Conservation (phyloP, 306 rosid species). For the Dicorynia guianensis region DNA sequence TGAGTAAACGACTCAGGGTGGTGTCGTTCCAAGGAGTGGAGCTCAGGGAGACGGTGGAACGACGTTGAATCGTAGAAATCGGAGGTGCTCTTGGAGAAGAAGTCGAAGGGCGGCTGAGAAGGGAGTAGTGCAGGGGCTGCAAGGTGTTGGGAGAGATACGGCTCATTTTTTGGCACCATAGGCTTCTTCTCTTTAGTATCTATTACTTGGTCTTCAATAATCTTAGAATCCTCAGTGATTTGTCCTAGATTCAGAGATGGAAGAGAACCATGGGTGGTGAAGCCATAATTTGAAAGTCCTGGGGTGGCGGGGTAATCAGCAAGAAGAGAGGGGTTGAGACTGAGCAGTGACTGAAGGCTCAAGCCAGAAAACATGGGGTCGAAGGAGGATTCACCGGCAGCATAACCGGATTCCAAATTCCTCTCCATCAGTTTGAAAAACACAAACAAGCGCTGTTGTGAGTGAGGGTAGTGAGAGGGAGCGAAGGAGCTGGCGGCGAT, state of each 20-base stretch:
- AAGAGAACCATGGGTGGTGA: slow-evolving; percentile 29
- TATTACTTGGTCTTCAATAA: too few species aligned
- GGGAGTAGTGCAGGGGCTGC: background rate
- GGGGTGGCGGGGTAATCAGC: background rate
- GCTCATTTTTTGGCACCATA: slow-evolving; percentile 45
- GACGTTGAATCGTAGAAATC: background rate
- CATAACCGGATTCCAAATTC: background rate
- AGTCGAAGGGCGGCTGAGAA: slow-evolving; percentile 37
- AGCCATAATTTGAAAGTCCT: slow-evolving; percentile 1
- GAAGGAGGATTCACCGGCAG: slow-evolving; percentile 22
- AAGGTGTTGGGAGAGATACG: background rate
- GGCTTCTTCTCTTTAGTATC: background rate
- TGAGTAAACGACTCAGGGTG: background rate
- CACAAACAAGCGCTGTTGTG: too few species aligned
- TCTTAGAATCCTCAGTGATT: background rate
- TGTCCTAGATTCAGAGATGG: background rate
- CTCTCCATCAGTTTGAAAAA: slow-evolving; percentile 23
- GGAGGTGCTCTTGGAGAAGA: slow-evolving; percentile 27
- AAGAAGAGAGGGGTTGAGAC: slow-evolving; percentile 38
- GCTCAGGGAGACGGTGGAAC: slow-evolving; percentile 59
- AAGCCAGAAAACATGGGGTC: slow-evolving; percentile 61
- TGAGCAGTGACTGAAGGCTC: slow-evolving; percentile 60
- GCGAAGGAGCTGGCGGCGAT: too few species aligned
- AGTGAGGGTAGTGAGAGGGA: too few species aligned
- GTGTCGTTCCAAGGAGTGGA: slow-evolving; percentile 48